A percentile compares a stretch with the other conserved stretches of the same genome.
Conservation (phyloP, 2,329 filamentous ascomycete species). For the Colletotrichum sublineola region DNA sequence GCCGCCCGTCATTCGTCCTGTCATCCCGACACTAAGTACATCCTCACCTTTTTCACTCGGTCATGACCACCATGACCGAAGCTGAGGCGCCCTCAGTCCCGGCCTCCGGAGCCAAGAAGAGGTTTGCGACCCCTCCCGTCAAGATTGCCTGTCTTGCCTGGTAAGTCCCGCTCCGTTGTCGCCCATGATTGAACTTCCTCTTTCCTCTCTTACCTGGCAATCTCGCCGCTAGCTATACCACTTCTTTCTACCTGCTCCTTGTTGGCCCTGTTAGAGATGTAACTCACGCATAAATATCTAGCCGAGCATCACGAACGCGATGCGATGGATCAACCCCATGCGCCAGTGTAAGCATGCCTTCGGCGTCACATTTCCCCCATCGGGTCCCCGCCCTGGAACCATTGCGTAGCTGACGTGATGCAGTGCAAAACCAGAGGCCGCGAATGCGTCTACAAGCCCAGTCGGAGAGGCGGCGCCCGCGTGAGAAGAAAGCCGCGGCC, state of each 20-base stretch:
- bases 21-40: slow-evolving; percentile 1
- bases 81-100: slow-evolving; percentile 29
- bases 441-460: slow-evolving; percentile 59
- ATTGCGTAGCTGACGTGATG: slow-evolving; percentile 41
- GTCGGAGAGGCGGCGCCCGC: slow-evolving; percentile 58
- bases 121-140: slow-evolving; percentile 62
- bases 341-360: slow-evolving; percentile 54
- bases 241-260: neutral
- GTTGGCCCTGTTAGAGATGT: neutral
- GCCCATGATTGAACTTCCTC: too few relatives aligned
- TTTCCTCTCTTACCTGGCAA: neutral
- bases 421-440: slow-evolving; percentile 57
- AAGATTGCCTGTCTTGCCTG: slow-evolving; percentile 65
- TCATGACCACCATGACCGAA: slow-evolving; percentile 43
- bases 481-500: slow-evolving; percentile 54
- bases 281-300: slow-evolving; percentile 43
- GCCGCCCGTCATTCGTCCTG: neutral
- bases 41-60: slow-evolving; percentile 1
- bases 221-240: too few relatives aligned
- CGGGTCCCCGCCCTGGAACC: neutral
- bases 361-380: neutral
- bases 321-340: slow-evolving; percentile 61
- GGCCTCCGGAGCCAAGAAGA: slow-evolving; percentile 49
- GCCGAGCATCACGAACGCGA: slow-evolving; percentile 60
- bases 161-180: slow-evolving; percentile 50